These are phyloP conservation scores for Dactylellina leptospora DNA, from an alignment of 2,329 filamentous ascomycete genomes.

Conservation along the genomic window DNA sequence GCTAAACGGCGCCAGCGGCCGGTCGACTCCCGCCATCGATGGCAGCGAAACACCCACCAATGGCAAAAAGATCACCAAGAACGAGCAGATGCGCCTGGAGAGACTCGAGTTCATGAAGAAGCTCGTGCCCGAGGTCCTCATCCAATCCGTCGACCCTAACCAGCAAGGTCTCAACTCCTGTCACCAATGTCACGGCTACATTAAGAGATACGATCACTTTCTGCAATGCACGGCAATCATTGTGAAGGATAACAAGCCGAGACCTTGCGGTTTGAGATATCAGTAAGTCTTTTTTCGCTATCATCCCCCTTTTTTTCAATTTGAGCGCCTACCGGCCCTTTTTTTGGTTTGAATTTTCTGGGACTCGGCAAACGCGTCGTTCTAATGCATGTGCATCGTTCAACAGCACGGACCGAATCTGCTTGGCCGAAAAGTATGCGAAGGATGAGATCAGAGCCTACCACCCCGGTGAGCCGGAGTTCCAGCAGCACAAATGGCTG, in stretches of 20 bases:
- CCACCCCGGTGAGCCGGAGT: constrained; percentile 46
- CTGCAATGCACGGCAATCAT: constrained; percentile 49
- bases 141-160: constrained; percentile 46
- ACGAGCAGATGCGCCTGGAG: constrained; percentile 45
- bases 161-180: constrained; percentile 48
- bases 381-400: not conserved
- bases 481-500: constrained; percentile 43
- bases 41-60: constrained; percentile 38
- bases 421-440: constrained; percentile 48
- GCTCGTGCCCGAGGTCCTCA: constrained; percentile 42
- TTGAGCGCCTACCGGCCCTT: constrained; percentile 20
- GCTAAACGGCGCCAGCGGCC: constrained; percentile 36
- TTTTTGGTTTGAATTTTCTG: not conserved
- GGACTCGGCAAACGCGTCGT: too few species aligned
- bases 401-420: constrained; percentile 43
- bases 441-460: constrained; percentile 45
- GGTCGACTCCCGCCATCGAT: constrained; percentile 35
- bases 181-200: constrained; percentile 47
- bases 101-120: constrained; percentile 50
- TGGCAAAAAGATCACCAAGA: constrained; percentile 50
- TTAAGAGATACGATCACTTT: constrained; percentile 51
- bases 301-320: constrained; percentile 7
- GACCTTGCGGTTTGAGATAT: constrained; percentile 43
- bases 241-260: constrained; percentile 45
- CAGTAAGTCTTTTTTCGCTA: constrained; percentile 43